These are phyloP conservation scores for Emericellopsis atlantica DNA, from an alignment of 2,329 filamentous ascomycete genomes.

Conservation along the genomic window DNA sequence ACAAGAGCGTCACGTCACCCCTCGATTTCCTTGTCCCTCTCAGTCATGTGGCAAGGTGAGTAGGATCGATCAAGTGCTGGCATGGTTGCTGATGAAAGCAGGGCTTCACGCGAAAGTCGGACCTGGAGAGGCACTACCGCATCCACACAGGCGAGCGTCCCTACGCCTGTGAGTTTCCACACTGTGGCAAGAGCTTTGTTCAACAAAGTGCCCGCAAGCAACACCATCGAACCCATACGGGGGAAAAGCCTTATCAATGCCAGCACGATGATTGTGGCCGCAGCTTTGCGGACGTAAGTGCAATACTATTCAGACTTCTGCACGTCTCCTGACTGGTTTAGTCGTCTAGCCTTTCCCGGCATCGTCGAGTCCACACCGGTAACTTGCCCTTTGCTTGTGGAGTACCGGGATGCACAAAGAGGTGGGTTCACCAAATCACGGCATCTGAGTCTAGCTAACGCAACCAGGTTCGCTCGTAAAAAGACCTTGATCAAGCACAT, in stretches of 20 bases:
- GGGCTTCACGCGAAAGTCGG: conserved; percentile 63
- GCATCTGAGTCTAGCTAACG: background rate
- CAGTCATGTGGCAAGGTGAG: no score
- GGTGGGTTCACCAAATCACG: conserved; percentile 20
- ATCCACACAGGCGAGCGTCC: conserved; percentile 63
- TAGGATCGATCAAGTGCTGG: no score
- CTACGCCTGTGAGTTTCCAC: conserved; percentile 46
- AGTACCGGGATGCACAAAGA: conserved; percentile 50
- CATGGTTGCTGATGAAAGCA: conserved; percentile 41
- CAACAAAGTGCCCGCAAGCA: conserved; percentile 59
- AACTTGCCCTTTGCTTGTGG: conserved; percentile 54
- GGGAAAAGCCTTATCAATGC: conserved; percentile 60
- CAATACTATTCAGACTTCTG: background rate
- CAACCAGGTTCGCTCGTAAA: conserved; percentile 55
- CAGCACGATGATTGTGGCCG: conserved; percentile 54
- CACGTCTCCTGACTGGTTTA: conserved; percentile 12
- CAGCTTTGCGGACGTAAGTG: conserved; percentile 55
- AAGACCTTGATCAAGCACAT: conserved; percentile 61
- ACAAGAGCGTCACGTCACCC: no score
- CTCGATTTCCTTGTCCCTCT: no score
- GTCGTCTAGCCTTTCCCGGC: conserved; percentile 53
- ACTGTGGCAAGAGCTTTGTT: conserved; percentile 60
- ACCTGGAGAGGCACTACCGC: conserved; percentile 56
- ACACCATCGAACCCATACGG: conserved; percentile 58
- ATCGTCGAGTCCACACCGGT: conserved; percentile 53